Base-by-base conservation (phyloP, 352 stramenopile genomes). In the Globisporangium abappressorium region DNA sequence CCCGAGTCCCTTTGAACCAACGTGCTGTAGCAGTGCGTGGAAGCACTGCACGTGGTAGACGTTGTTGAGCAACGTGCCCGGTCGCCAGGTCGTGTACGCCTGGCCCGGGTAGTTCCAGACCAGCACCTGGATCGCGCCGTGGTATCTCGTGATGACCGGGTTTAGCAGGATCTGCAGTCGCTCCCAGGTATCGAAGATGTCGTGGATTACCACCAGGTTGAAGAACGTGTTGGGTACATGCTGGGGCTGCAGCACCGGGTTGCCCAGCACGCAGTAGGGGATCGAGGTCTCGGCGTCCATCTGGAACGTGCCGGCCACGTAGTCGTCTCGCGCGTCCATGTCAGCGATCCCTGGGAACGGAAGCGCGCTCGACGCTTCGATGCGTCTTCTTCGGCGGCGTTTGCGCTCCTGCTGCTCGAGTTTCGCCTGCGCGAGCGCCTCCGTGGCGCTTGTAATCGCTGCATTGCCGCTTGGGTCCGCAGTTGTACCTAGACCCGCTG, bases 21-120 rank as follows among this genome's bases (percentile, higher is more conserved):
- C 54, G 64, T 97, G 80, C 26, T 79, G 65, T 7, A 99, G 69
- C 11, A 99, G 70, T 38, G 91, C 86, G 26, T 87, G 73, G 12
- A 99, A 75, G 64, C 95, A 98, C 34, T 82, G 70, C 3, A 87
- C 83, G 46, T 97, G 84, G 74, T 93, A 98, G 26, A 85, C 82
- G 74, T 98, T 99, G 79, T 98, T 97, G 54, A 99, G 84, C 46
- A 94, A 43, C 49, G 86, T 82, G 4, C 94, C 91, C 28, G 84
- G 75, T 12, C 90, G 78, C 92, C 94, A 99, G 28, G 94, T 86
- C 24, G 94, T 98, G 72, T 97, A 98, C 0, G 95, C 96, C 73
- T 99, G 96, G 9, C 96, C 95, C 0, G 96, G 95, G 75, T 98
- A 98, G 75, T 99, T 99, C 93, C 96, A 99, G 20, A 99, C 64